Conservation (phyloP, 2,329 filamentous ascomycete genomes). For the Talaromyces amestolkiae region DNA sequence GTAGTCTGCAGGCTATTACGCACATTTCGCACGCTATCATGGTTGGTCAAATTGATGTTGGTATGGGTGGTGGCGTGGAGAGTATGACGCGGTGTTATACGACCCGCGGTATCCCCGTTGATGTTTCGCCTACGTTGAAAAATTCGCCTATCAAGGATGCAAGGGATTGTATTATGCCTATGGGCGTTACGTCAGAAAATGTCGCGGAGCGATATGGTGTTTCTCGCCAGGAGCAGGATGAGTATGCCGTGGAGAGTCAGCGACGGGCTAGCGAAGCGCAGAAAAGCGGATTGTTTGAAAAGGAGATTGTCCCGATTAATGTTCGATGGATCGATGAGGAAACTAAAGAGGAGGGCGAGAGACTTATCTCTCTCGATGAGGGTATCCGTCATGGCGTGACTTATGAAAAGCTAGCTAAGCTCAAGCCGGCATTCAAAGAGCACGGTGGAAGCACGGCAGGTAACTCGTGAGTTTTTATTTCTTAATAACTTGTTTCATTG, state of each 20-base stretch:
- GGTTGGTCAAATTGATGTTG: slow-evolving; percentile 74
- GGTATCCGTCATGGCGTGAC: slow-evolving; percentile 86
- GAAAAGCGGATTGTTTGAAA: slow-evolving; percentile 78
- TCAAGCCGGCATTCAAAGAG: slow-evolving; percentile 74
- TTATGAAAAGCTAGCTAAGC: slow-evolving; percentile 71
- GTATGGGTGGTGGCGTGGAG: slow-evolving; percentile 84
- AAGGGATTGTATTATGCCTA: slow-evolving; percentile 78
- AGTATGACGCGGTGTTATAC: slow-evolving; percentile 62
- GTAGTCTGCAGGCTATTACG: slow-evolving; percentile 86
- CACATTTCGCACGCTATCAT: slow-evolving; percentile 84
- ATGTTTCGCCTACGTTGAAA: slow-evolving; percentile 25
- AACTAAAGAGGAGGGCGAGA: slow-evolving; percentile 71
- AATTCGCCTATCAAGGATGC: slow-evolving; percentile 57
- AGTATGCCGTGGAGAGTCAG: slow-evolving; percentile 80
- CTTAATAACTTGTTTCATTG: too few relatives aligned
- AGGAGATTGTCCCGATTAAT: slow-evolving; percentile 88
- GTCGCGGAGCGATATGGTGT: slow-evolving; percentile 85
- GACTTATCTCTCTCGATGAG: slow-evolving; percentile 61
- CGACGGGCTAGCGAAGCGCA: slow-evolving; percentile 79
- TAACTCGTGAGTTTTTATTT: slow-evolving; percentile 13
- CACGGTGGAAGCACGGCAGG: slow-evolving; percentile 81
- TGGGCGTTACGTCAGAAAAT: slow-evolving; percentile 96
- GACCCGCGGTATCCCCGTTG: slow-evolving; percentile 26
- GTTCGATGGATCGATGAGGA: slow-evolving; percentile 71
- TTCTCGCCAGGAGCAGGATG: slow-evolving; percentile 71